Conservation (phyloP, 768 basidiomycete genomes). For the Trametes gibbosa region DNA sequence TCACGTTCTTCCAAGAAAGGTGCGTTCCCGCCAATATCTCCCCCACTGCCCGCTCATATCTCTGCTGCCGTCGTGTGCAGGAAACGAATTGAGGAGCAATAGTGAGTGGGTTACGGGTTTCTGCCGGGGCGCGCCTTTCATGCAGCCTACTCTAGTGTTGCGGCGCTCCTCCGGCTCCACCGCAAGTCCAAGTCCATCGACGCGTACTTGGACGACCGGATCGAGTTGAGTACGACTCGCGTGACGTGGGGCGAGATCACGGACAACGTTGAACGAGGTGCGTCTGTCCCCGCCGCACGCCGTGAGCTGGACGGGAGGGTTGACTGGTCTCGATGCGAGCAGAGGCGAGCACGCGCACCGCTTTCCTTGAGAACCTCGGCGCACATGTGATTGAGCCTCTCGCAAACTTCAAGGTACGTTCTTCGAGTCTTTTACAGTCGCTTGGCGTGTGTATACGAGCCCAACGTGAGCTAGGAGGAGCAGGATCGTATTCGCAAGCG, state of each 20-base stretch:
- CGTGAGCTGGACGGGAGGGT: too few relatives aligned
- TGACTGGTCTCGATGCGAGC: slow-evolving; percentile 6
- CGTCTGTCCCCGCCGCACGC: slow-evolving; percentile 15
- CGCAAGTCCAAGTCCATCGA: slow-evolving; percentile 70
- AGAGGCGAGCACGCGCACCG: slow-evolving; percentile 83
- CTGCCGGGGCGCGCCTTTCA: not conserved
- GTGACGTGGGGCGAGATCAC: slow-evolving; percentile 81
- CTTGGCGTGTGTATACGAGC: not conserved
- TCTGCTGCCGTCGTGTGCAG: slow-evolving; percentile 36
- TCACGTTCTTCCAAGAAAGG: slow-evolving; percentile 87
- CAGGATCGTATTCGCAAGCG: slow-evolving; percentile 91
- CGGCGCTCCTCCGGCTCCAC: slow-evolving; percentile 71
- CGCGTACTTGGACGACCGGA: slow-evolving; percentile 66
- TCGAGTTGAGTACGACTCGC: slow-evolving; percentile 58
- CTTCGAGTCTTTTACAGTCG: not conserved
- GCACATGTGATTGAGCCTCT: slow-evolving; percentile 74
- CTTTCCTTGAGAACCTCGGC: slow-evolving; percentile 69
- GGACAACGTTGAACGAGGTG: slow-evolving; percentile 83
- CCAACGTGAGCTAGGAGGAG: slow-evolving; percentile 56
- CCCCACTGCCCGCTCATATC: not conserved
- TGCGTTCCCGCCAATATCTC: slow-evolving; percentile 30
- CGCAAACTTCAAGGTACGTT: slow-evolving; percentile 57
- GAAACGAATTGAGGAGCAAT: slow-evolving; percentile 80
- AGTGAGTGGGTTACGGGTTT: slow-evolving; percentile 48
- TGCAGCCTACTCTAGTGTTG: slow-evolving; percentile 47